A percentile compares a stretch with the other conserved stretches of the same genome.
These are phyloP conservation scores for Megacollybia marginata DNA, from an alignment of 768 basidiomycete genomes.

Conservation along the genomic window DNA sequence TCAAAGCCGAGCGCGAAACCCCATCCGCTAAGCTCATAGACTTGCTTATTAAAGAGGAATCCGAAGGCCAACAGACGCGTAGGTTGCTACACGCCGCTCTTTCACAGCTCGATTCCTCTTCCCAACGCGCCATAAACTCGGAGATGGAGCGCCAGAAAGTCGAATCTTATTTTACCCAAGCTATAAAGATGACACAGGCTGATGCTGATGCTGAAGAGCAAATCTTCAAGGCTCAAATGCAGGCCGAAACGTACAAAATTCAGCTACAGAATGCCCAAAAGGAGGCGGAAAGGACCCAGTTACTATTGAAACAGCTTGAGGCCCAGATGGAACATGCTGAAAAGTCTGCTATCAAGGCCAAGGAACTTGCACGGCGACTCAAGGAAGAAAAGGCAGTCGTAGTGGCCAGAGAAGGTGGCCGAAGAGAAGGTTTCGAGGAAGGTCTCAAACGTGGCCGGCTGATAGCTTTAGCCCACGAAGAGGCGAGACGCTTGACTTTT, in stretches of 20 bases:
- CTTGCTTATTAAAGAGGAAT: constrained; percentile 3
- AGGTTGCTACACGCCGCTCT: constrained; percentile 4
- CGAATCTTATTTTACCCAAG: neutral
- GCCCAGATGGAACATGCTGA: constrained; percentile 25
- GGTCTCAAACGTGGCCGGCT: constrained; percentile 44
- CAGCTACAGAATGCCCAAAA: constrained; percentile 1
- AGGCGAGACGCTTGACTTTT: neutral
- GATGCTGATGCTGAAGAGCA: neutral
- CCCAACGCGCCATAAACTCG: constrained; percentile 1
- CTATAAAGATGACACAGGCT: neutral
- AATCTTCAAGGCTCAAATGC: neutral
- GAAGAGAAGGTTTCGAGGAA: constrained; percentile 33
- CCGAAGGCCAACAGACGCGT: constrained; percentile 1
- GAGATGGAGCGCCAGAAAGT: constrained; percentile 1
- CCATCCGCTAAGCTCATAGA: constrained; percentile 1
- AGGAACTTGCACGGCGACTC: constrained; percentile 45
- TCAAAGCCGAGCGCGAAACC: neutral
- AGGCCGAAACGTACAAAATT: constrained; percentile 4
- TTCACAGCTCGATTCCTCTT: constrained; percentile 1
- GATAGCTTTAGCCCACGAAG: constrained; percentile 8
- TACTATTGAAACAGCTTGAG: constrained; percentile 19
- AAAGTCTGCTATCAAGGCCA: constrained; percentile 28
- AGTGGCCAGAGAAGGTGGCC: constrained; percentile 49
- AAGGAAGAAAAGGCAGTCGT: constrained; percentile 45
- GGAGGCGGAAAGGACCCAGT: constrained; percentile 18